A percentile compares a stretch with the other conserved stretches of the same genome.
These are phyloP conservation scores for Capsaspora owczarzaki DNA, from an alignment of 78 protist genomes.

Conservation along the genomic window DNA sequence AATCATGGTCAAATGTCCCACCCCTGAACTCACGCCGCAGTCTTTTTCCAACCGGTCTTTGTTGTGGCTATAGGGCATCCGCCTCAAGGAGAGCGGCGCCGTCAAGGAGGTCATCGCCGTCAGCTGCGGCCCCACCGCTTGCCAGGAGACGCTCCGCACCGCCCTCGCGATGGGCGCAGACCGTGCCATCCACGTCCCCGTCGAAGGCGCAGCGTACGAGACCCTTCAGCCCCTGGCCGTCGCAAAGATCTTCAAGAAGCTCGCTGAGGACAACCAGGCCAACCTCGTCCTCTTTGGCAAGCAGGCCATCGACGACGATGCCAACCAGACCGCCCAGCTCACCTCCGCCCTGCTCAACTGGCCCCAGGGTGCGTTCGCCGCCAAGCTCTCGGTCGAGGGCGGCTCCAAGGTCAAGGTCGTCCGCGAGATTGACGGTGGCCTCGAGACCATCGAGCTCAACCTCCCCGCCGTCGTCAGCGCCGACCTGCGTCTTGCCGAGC, in stretches of 20 bases:
- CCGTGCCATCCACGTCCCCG: constrained; percentile 74
- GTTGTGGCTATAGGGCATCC: constrained; percentile 60
- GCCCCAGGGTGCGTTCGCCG: constrained; percentile 84
- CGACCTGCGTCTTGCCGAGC: constrained; percentile 85
- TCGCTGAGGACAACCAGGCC: constrained; percentile 58
- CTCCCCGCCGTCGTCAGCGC: constrained; percentile 89
- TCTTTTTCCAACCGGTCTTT: too few species aligned
- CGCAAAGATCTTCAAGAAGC: constrained; percentile 72
- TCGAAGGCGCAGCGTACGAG: constrained; percentile 25
- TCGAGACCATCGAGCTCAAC: constrained; percentile 64
- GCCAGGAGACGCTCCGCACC: constrained; percentile 58
- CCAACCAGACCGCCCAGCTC: constrained; percentile 89
- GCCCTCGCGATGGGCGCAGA: constrained; percentile 96
- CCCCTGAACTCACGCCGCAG: too few species aligned
- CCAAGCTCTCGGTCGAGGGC: constrained; percentile 50
- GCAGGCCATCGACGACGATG: constrained; percentile 95
- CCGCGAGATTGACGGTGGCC: constrained; percentile 93
- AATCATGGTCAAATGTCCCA: too few species aligned
- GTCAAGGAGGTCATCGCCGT: constrained; percentile 81
- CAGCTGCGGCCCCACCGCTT: constrained; percentile 65
- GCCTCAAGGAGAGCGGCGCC: constrained; percentile 66
- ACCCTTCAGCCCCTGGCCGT: constrained; percentile 76
- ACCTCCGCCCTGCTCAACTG: constrained; percentile 78
- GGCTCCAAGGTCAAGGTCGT: constrained; percentile 40
- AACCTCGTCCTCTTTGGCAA: constrained; percentile 64